Evolutionary conservation across 306 rosid genomes (phyloP).

Genomic region (Nissolia schottii): DNA sequence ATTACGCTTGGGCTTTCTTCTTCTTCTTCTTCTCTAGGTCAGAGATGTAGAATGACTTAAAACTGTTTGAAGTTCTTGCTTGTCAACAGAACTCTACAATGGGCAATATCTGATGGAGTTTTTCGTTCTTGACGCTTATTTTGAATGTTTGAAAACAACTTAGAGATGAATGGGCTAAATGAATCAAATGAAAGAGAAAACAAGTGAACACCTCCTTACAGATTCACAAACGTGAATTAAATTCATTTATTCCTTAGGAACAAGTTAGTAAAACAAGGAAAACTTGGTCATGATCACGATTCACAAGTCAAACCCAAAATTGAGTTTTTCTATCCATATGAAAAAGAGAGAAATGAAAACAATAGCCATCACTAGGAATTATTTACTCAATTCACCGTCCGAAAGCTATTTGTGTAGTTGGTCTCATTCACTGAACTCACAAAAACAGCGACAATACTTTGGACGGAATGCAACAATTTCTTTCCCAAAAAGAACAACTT

Average conservation of each 20-base stretch:
- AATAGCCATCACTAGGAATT: neutral
- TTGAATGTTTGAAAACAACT: neutral
- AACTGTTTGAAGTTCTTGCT: neutral
- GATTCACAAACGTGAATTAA: too few relatives aligned
- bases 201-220: too few relatives aligned
- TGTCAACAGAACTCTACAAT: neutral
- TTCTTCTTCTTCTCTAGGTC: neutral
- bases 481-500: neutral
- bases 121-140: neutral
- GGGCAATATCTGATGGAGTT: neutral
- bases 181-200: neutral
- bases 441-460: neutral
- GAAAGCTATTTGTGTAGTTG: neutral
- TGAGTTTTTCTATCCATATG: neutral
- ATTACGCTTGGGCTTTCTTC: neutral
- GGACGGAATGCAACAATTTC: neutral
- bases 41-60: neutral
- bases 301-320: neutral
- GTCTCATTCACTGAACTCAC: neutral
- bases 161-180: neutral
- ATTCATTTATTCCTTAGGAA: neutral
- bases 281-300: neutral
- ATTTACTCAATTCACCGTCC: neutral
- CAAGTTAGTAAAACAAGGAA: neutral
- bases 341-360: neutral